Evolutionary conservation across 2,329 filamentous ascomycete species (phyloP).

Genomic region (Aspergillus texensis): DNA sequence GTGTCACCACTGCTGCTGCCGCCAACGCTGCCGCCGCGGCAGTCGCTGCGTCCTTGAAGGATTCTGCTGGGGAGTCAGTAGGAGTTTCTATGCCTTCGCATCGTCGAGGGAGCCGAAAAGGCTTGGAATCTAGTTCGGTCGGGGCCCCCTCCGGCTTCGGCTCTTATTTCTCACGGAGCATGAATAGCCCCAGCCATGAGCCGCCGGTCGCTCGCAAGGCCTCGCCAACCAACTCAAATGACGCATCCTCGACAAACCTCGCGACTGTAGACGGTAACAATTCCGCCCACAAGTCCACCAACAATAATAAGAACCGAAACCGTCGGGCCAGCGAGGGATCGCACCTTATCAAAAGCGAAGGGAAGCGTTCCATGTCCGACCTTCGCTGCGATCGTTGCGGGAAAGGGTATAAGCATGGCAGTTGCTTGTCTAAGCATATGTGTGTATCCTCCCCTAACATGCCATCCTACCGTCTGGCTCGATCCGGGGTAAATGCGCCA

Average conservation of each 20-base stretch:
- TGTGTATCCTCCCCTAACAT: slow-evolving; percentile 71
- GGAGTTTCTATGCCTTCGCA: slow-evolving; percentile 58
- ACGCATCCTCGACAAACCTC: slow-evolving; percentile 13
- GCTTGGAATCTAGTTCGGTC: slow-evolving; percentile 67
- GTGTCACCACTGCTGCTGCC: slow-evolving; percentile 75
- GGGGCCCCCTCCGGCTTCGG: slow-evolving; percentile 44
- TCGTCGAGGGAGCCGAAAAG: slow-evolving; percentile 58
- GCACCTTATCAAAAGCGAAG: slow-evolving; percentile 75
- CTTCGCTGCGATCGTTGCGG: slow-evolving; percentile 97
- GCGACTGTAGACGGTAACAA: slow-evolving; percentile 51
- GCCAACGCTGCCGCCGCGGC: slow-evolving; percentile 69
- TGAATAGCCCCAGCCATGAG: slow-evolving; percentile 39
- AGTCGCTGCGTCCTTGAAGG: slow-evolving; percentile 68
- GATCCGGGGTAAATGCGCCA: slow-evolving; percentile 44
- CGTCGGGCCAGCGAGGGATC: slow-evolving; percentile 82
- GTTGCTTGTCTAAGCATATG: slow-evolving; percentile 99
- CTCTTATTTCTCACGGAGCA: slow-evolving; percentile 46
- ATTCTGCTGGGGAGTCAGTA: slow-evolving; percentile 60
- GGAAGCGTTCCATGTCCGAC: slow-evolving; percentile 78
- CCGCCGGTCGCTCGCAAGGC: slow-evolving; percentile 41
- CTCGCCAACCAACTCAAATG: slow-evolving; percentile 37
- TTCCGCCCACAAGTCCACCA: slow-evolving; percentile 49
- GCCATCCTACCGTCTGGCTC: slow-evolving; percentile 47
- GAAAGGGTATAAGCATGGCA: slow-evolving; percentile 99
- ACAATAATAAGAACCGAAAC: slow-evolving; percentile 57